phyloP scores from a whole-genome alignment of 192 early-diverging fungal genomes.

The Podila horticola region DNA sequence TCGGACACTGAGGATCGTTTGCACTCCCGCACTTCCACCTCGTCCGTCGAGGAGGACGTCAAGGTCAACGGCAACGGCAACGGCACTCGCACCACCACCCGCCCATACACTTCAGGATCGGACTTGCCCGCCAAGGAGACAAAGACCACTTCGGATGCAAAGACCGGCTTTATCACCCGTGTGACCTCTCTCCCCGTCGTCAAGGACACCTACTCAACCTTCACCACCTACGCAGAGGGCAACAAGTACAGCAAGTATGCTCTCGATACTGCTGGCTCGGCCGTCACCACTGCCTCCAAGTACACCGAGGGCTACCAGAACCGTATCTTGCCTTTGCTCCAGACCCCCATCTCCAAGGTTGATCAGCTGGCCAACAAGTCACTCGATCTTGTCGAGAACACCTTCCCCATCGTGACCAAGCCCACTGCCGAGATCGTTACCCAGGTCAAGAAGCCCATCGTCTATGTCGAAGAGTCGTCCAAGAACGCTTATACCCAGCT shows the following conservation, averaged over 20 bases:
- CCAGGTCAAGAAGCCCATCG: slow-evolving; percentile 59
- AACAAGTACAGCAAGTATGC: slow-evolving; percentile 45
- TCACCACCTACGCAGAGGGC: slow-evolving; percentile 53
- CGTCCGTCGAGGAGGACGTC: slow-evolving; percentile 60
- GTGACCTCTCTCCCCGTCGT: slow-evolving; percentile 28
- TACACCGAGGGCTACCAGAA: slow-evolving; percentile 54
- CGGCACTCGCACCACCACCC: background rate
- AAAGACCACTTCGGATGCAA: background rate
- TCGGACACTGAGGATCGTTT: slow-evolving; percentile 42
- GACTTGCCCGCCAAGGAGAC: background rate
- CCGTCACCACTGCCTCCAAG: slow-evolving; percentile 27
- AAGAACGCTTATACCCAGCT: slow-evolving; percentile 59
- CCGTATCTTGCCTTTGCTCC: slow-evolving; percentile 40
- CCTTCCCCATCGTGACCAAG: slow-evolving; percentile 68
- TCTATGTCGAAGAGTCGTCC: slow-evolving; percentile 39
- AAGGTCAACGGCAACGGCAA: slow-evolving; percentile 46
- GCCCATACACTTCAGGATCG: background rate
- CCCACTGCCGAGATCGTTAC: slow-evolving; percentile 70
- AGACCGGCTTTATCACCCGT: slow-evolving; percentile 26
- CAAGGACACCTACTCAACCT: slow-evolving; percentile 27
- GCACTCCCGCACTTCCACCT: slow-evolving; percentile 64
- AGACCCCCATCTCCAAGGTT: slow-evolving; percentile 60
- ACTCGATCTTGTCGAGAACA: slow-evolving; percentile 68
- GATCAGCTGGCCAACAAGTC: slow-evolving; percentile 71
- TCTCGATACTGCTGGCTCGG: slow-evolving; percentile 29